Conservation (phyloP, 768 basidiomycete genomes). For the Collybia sordida region DNA sequence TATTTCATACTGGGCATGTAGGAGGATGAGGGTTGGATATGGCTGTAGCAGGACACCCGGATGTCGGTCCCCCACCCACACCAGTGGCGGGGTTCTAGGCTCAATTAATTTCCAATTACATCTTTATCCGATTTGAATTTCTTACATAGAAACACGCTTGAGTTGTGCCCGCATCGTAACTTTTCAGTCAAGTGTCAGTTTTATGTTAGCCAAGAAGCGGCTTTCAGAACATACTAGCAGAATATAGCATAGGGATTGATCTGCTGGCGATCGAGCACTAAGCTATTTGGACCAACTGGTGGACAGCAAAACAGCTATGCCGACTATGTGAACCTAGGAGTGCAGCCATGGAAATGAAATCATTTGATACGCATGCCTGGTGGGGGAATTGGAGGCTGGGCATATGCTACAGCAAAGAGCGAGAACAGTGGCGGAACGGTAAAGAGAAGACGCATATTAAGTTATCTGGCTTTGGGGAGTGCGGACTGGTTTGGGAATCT, state of each 20-base stretch:
- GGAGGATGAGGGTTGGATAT: conserved; percentile 2
- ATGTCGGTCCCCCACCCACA: not conserved
- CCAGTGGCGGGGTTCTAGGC: not conserved
- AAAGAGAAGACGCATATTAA: not conserved
- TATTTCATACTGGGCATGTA: not conserved
- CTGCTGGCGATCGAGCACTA: not conserved
- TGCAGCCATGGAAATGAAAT: not conserved
- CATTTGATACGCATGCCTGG: not conserved
- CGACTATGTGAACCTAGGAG: not conserved
- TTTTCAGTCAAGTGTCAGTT: not conserved
- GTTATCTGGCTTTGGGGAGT: too few species aligned
- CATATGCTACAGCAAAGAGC: not conserved
- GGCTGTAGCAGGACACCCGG: not conserved
- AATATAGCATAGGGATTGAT: not conserved
- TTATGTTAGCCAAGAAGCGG: too few species aligned
- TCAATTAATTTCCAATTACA: not conserved
- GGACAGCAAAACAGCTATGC: conserved; percentile 1
- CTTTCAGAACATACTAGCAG: not conserved
- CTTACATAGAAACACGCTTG: conserved; percentile 2
- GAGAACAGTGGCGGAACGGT: not conserved
- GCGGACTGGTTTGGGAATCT: too few species aligned
- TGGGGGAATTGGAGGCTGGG: conserved; percentile 1
- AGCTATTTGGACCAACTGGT: not conserved
- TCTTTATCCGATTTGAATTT: not conserved
- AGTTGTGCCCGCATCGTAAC: not conserved